These are phyloP conservation scores for Teratosphaeria destructans DNA, from an alignment of 2,329 filamentous ascomycete genomes.

Conservation along the genomic window DNA sequence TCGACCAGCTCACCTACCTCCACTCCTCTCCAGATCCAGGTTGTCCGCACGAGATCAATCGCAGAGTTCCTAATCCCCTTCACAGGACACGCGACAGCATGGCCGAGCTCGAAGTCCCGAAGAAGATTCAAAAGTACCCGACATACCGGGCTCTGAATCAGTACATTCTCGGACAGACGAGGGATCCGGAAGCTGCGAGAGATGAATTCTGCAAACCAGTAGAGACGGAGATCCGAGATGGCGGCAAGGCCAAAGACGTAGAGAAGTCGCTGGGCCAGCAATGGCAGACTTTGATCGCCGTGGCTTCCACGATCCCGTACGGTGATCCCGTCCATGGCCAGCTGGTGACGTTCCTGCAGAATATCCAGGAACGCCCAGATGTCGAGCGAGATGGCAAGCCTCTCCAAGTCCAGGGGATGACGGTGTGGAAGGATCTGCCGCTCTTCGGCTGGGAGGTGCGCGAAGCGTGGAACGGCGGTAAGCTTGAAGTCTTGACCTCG, in stretches of 20 bases:
- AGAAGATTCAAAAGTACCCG: neutral
- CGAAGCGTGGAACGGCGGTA: slow-evolving; percentile 23
- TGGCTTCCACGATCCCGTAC: neutral
- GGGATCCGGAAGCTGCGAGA: neutral
- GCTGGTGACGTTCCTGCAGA: neutral
- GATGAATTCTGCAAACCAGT: neutral
- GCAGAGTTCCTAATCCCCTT: neutral
- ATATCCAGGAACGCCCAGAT: neutral
- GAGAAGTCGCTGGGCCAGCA: neutral
- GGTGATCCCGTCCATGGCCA: neutral
- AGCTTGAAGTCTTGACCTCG: slow-evolving; percentile 5
- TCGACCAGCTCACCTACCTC: neutral
- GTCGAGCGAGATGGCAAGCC: neutral
- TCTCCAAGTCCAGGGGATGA: slow-evolving; percentile 15
- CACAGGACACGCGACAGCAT: neutral
- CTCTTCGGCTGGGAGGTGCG: slow-evolving; percentile 21
- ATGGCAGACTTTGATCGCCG: neutral
- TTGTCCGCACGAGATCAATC: neutral
- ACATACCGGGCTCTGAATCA: neutral
- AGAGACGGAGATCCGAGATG: neutral
- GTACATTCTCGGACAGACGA: neutral
- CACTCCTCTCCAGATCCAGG: neutral
- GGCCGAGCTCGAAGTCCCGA: neutral
- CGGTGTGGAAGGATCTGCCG: slow-evolving; percentile 20
- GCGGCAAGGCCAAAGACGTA: neutral